Evolutionary conservation across 1,139 yeast genomes (phyloP), one percentile per base, ranked within the genome.

Genomic region (Wickerhamiella infanticola): DNA sequence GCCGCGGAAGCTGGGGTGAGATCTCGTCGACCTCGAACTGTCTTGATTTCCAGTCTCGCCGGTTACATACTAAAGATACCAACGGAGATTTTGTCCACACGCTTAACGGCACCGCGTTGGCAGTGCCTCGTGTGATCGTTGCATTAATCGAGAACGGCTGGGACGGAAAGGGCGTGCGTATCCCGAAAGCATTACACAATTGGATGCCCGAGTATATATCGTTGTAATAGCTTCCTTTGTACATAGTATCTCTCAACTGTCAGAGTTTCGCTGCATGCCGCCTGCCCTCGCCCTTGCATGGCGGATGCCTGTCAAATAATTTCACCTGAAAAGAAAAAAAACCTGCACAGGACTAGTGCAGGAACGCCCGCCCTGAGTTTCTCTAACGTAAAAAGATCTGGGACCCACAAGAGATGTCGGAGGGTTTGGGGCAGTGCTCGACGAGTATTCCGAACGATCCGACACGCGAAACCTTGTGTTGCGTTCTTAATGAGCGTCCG

Each of bases 51-150:
- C 99, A 93, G 63, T 67, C 95, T 6, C 72, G 95, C 61, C 71
- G 98, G 54, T 69, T 90, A 55, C 79, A 81, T 40, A 80, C 93
- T 8, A 57, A 57, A 46, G 63, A 60, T 33, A 57, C 50, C 0
- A 65, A 65, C 62, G 53, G 55, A 4, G 65, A 68, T 41, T 83
- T 72, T 57, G 85, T 76, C 0, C 86, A 84, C 53, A 93, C 98
- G 0, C 68, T 93, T 43, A 93, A 93, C 54, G 99, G 97, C 26
- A 93, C 99, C 0, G 95, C 95, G 3, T 73, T 86, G 74, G 98
- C 98, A 0, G 81, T 90, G 9, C 99, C 99, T 1, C 68, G 99
- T 49, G 80, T 88, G 1, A 78, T 90, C 25, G 73, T 88, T 4
- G 96, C 98, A 3, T 71, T 93, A 23, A 65, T 90, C 4, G 99